phyloP scores from a whole-genome alignment of 495 filamentous ascomycete species.

The Acidomyces sp. region DNA sequence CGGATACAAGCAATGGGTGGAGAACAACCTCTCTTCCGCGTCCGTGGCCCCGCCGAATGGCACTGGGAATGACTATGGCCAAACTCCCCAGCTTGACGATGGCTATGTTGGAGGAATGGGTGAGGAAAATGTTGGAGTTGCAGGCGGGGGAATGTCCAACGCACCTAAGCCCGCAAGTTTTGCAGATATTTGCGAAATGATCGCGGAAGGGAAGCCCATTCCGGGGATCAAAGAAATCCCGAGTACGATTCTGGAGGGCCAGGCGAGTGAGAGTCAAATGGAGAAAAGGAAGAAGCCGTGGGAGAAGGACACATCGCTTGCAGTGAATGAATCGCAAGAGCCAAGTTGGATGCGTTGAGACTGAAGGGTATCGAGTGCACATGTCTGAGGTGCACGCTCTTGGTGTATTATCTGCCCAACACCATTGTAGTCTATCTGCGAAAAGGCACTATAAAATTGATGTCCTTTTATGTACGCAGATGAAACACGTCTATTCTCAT shows the following conservation, averaged over 20 bases:
- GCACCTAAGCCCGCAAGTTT: slow-evolving; percentile 73
- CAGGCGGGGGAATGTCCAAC: slow-evolving; percentile 9
- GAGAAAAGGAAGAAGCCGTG: slow-evolving; percentile 61
- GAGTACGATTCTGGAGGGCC: slow-evolving; percentile 57
- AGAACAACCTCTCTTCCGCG: not conserved
- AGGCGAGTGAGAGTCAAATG: slow-evolving; percentile 40
- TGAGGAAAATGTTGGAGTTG: not conserved
- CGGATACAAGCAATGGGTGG: slow-evolving; percentile 30
- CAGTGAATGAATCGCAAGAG: not conserved
- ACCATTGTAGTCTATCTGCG: too few species aligned
- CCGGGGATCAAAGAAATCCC: slow-evolving; percentile 87
- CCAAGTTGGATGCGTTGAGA: slow-evolving; percentile 12
- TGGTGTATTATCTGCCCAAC: too few species aligned
- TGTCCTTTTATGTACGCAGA: too few species aligned
- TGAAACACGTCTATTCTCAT: too few species aligned
- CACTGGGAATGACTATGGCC: not conserved
- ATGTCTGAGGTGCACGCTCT: too few species aligned
- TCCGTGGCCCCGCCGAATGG: not conserved
- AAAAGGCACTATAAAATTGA: too few species aligned
- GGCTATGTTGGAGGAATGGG: too few species aligned
- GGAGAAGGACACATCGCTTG: slow-evolving; percentile 53
- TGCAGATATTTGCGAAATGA: slow-evolving; percentile 75
- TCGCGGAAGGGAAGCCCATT: slow-evolving; percentile 70
- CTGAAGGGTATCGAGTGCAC: too few species aligned
- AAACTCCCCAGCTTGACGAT: not conserved